Base-by-base conservation (phyloP, 2,329 filamentous ascomycete species). In the Coniochaeta sp. region DNA sequence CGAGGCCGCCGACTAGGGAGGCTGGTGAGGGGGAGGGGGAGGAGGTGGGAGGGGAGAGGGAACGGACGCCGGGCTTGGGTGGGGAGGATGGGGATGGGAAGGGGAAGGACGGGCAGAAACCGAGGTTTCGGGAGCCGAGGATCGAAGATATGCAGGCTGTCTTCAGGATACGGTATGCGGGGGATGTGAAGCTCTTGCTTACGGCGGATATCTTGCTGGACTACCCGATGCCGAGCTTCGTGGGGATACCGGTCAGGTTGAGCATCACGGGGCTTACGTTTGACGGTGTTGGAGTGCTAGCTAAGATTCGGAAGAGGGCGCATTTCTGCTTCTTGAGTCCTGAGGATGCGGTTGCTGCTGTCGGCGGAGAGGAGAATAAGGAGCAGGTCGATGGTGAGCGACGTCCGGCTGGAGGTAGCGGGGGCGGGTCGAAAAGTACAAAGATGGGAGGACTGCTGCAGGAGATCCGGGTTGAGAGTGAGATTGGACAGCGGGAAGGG, bases 211-310 rank as follows among this genome's bases (percentile, higher is more conserved):
- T 99, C 47, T 80, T 98, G 34, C 86, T 99, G 36, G 95, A 99
- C 74, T 99, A 99, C 72, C 95, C 95, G 0, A 98, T 98, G 91
- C 93, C 93, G 44, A 96, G 91, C 77, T 99, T 99, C 69, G 93
- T 98, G 2, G 92, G 93, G 14, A 93, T 99, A 63, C 95, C 95
- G 1, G 82, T 99, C 55, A 93, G 95, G 73, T 81, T 99, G 28
- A 96, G 93, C 72, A 96, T 99, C 66, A 98, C 95, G 0, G 95
- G 95, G 0, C 76, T 99, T 62, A 92, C 90, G 0, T 99, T 99
- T 75, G 93, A 99, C 71, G 95, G 95, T 1, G 90, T 98, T 11
- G 93, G 93, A 1, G 90, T 98, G 55, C 75, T 97, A 61, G 95
- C 95, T 11, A 89, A 96, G 73, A 96, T 98, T 65, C 87, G 93